These are phyloP conservation scores for Cladosporium sphaerospermum DNA, from an alignment of 2,329 filamentous ascomycete species.

Conservation along the genomic window DNA sequence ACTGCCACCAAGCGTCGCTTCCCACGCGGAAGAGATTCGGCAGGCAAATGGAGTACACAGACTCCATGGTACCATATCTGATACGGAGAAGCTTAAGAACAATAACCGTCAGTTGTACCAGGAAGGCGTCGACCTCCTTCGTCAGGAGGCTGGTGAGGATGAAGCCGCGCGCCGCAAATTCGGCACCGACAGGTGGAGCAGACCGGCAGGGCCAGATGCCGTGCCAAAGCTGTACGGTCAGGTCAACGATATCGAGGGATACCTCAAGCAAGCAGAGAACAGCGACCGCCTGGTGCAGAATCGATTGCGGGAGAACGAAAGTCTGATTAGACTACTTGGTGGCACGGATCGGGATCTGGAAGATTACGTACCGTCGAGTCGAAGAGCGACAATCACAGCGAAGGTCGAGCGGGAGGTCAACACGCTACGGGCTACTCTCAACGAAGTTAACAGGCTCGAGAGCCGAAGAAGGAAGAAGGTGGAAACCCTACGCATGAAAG, in stretches of 20 bases:
- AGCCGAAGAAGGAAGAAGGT: slow-evolving; percentile 72
- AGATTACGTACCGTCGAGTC: slow-evolving; percentile 81
- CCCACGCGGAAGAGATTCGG: slow-evolving; percentile 88
- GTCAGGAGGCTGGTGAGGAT: slow-evolving; percentile 78
- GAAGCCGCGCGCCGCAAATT: slow-evolving; percentile 67
- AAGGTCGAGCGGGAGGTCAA: slow-evolving; percentile 73
- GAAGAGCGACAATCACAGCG: slow-evolving; percentile 71
- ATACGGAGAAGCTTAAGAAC: slow-evolving; percentile 82
- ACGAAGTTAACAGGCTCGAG: slow-evolving; percentile 79
- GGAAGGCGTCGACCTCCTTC: slow-evolving; percentile 73
- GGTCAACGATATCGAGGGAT: slow-evolving; percentile 74
- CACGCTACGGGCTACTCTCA: slow-evolving; percentile 70
- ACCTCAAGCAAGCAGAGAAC: slow-evolving; percentile 66
- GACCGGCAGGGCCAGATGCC: slow-evolving; percentile 63
- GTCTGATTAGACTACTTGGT: slow-evolving; percentile 67
- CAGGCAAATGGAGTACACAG: slow-evolving; percentile 81
- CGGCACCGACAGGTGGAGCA: slow-evolving; percentile 79
- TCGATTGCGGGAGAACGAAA: slow-evolving; percentile 72
- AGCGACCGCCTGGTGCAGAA: slow-evolving; percentile 66
- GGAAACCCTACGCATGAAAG: slow-evolving; percentile 70
- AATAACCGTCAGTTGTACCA: slow-evolving; percentile 72
- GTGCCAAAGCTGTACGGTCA: slow-evolving; percentile 67
- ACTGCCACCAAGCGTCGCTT: slow-evolving; percentile 73
- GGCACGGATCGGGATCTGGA: slow-evolving; percentile 76
- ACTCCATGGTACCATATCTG: slow-evolving; percentile 72